These are phyloP conservation scores for Solanum piurae DNA, from an alignment of 257 asterid species.

Conservation along the genomic window DNA sequence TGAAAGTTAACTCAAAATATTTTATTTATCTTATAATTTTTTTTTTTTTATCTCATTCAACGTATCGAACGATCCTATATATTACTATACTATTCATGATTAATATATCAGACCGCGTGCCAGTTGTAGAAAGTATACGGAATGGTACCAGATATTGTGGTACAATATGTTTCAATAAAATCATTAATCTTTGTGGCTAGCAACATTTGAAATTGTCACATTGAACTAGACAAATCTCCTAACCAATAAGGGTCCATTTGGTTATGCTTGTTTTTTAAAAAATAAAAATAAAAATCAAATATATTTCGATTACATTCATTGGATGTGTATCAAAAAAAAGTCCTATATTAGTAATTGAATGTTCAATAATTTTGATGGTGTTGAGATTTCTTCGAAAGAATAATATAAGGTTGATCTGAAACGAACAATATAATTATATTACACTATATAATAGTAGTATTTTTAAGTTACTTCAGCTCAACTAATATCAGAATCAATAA, in stretches of 20 bases:
- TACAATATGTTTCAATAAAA: neutral
- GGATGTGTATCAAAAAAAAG: neutral
- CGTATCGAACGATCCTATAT: neutral
- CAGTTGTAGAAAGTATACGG: neutral
- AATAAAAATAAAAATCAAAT: neutral
- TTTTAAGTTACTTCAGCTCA: too few relatives aligned
- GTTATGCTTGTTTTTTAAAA: accelerated
- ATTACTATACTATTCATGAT: neutral
- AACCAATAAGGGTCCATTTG: neutral
- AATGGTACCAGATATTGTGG: neutral
- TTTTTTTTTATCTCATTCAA: too few relatives aligned
- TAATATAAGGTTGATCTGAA: neutral
- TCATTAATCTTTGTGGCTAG: neutral
- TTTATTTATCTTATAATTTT: too few relatives aligned
- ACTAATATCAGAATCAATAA: neutral
- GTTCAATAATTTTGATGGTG: neutral
- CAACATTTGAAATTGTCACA: neutral
- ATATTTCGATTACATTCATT: neutral
- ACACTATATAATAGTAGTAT: neutral
- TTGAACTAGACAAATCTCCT: neutral
- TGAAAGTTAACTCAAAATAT: too few relatives aligned
- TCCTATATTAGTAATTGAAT: neutral
- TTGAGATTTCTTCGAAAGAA: neutral
- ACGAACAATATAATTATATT: neutral
- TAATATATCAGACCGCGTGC: neutral